Percentiles rank a stretch among this genome's conserved stretches.
phyloP scores from a whole-genome alignment of 148 eudicot species.

The Limonium bicolor region DNA sequence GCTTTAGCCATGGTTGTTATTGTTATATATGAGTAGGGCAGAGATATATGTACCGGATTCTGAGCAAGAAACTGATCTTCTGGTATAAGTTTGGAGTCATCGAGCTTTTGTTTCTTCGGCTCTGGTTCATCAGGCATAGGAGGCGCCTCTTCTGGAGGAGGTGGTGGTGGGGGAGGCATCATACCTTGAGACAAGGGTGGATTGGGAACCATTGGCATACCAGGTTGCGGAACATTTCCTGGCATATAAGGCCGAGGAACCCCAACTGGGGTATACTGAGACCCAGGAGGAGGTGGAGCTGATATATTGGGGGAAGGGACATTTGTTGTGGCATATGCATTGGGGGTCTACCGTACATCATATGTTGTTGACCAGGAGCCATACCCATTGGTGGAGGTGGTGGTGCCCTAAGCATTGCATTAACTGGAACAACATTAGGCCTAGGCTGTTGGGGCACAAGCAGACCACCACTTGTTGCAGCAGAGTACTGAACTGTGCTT shows the following conservation, averaged over 20 bases:
- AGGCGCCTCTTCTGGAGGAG: conserved; percentile 70
- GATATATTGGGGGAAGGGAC: conserved; percentile 19
- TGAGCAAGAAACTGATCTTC: conserved; percentile 78
- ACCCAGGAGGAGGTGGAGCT: conserved; percentile 49
- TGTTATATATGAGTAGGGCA: background rate
- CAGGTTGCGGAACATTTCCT: conserved; percentile 29
- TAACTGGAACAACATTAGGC: conserved; percentile 22
- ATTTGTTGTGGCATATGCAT: conserved; percentile 29
- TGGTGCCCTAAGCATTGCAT: conserved; percentile 31
- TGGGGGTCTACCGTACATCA: conserved; percentile 60
- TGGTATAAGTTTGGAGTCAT: conserved; percentile 54
- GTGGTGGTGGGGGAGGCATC: conserved; percentile 62
- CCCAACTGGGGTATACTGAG: conserved; percentile 49
- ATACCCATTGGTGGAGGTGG: conserved; percentile 55
- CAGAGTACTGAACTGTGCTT: conserved; percentile 28
- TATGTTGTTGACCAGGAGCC: conserved; percentile 45
- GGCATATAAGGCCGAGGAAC: conserved; percentile 36
- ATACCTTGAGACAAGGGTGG: conserved; percentile 63
- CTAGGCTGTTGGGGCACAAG: conserved; percentile 39
- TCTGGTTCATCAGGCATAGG: conserved; percentile 85
- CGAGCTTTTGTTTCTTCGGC: conserved; percentile 70
- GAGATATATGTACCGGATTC: conserved; percentile 35
- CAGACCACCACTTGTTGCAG: conserved; percentile 20
- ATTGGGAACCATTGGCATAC: conserved; percentile 45
- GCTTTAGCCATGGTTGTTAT: too few relatives aligned